Evolutionary conservation across 2,329 filamentous ascomycete genomes (phyloP), one percentile per base, ranked within the genome.

Genomic region (Grosmannia serpens): DNA sequence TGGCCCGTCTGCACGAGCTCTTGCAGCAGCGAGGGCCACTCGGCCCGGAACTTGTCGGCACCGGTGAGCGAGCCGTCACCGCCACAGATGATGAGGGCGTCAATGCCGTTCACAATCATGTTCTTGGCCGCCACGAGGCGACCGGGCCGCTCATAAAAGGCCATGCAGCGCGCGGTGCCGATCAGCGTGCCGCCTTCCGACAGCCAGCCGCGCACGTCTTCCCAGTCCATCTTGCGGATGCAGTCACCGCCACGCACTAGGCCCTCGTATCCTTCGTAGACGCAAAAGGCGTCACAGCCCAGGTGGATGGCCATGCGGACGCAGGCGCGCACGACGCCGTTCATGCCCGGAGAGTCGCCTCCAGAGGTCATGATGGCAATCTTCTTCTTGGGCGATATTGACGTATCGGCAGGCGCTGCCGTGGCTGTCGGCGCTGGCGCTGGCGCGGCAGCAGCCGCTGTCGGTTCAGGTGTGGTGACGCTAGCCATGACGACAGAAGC

Each of bases 51-150:
- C 68, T 84, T 86, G 77, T 99, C 94, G 58, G 94, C 94, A 69
- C 94, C 94, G 13, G 94, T 99, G 68, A 99, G 81, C 64, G 90
- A 95, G 62, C 94, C 94, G 70, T 99, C 94, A 75, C 94, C 94
- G 70, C 94, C 94, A 71, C 92, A 97, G 70, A 99, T 95, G 67
- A 99, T 87, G 66, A 99, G 79, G 57, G 94, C 94, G 70, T 99
- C 91, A 65, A 99, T 97, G 69, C 94, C 94, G 65, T 89, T 85
- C 61, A 90, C 73, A 49, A 99, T 83, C 85, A 99, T 86, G 77
- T 99, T 96, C 79, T 92, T 96, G 60, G 94, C 94, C 1, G 90
- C 94, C 57, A 78, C 81, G 61, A 96, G 74, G 64, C 94, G 87
- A 22, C 94, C 94, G 33, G 86, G 77, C 53, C 94, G 87, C 73